Evolutionary conservation across 768 basidiomycete species (phyloP).

Genomic region (Boletus sp.): DNA sequence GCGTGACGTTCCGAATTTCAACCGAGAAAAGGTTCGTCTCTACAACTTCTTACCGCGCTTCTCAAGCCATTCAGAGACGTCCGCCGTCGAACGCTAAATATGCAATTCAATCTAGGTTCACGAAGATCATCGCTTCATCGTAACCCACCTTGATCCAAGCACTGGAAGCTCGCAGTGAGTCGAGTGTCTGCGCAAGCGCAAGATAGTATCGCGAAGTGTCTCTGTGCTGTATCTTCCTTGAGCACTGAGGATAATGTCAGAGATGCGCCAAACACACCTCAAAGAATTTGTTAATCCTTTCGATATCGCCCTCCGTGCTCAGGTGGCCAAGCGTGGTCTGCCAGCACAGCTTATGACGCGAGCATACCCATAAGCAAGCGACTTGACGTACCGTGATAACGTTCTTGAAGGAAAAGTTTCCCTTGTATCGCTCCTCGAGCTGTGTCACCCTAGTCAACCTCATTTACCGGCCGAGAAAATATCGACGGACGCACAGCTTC

Average conservation of each 20-base stretch:
- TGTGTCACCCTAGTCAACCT: conserved; percentile 24
- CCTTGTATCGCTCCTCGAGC: conserved; percentile 69
- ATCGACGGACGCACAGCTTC: conserved; percentile 44
- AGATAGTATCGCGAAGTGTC: conserved; percentile 69
- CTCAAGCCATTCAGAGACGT: conserved; percentile 55
- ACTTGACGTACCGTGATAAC: conserved; percentile 48
- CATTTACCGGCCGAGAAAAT: neutral
- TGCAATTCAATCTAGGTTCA: neutral
- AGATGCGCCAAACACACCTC: conserved; percentile 43
- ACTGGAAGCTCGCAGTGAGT: conserved; percentile 58
- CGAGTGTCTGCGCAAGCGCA: conserved; percentile 64
- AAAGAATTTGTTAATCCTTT: conserved; percentile 69
- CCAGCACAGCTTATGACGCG: conserved; percentile 10
- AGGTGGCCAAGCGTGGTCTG: conserved; percentile 45
- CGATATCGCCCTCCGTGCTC: conserved; percentile 66
- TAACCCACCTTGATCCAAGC: conserved; percentile 59
- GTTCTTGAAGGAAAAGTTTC: conserved; percentile 57
- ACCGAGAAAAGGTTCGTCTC: neutral
- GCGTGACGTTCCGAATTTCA: too few relatives aligned
- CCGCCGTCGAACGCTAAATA: conserved; percentile 54
- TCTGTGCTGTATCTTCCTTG: conserved; percentile 44
- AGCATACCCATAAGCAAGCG: neutral
- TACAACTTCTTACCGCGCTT: neutral
- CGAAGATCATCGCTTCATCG: neutral
- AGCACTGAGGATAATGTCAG: neutral